Evolutionary conservation across 2,329 filamentous ascomycete genomes (phyloP), one percentile per base, ranked within the genome.

Genomic region (Colletotrichum tropicale): DNA sequence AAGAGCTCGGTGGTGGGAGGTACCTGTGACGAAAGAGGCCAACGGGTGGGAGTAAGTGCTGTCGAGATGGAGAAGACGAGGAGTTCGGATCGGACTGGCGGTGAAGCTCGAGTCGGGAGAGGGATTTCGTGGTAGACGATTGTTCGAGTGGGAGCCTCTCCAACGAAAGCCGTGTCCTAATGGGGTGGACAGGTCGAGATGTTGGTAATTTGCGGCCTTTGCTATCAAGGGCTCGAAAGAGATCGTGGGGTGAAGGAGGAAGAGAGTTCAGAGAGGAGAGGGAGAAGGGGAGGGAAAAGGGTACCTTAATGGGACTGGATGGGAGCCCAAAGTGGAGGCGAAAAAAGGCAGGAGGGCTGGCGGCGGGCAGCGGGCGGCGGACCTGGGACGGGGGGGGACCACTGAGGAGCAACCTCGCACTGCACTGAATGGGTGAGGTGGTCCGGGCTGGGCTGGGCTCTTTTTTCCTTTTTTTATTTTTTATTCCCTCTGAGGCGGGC

Each of bases 271-370:
- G 21, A 70, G 68, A 16, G 56, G 48, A 52, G 32, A 56, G 38
- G 60, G 55, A 52, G 60, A 65, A 66, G 52, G 66, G 60, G 62
- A 76, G 74, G 74, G 71, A 70, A 43, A 75, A 71, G 60, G 71
- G 52, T 73, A 75, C 73, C 75, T 75, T 77, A 72, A 71, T 67
- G 68, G 71, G 67, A 48, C 43, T 48, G 43, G 43, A 71, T 77
- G 67, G 67, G 75, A 75, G 75, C 75, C 72, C 73, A 75, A 75
- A 71, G 72, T 75, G 72, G 75, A 72, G 75, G 72, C 73, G 75
- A 75, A 65, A 71, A 61, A 61, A 61, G 58, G 58, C 30, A 61
- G 58, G 32, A 77, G 65, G 64, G 55, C 56, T 66, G 61, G 61
- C 56, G 34, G 36, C 68, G 68, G 55, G 36, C 66, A 52, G 68